Base-by-base conservation (phyloP, 2,329 filamentous ascomycete genomes). In the Penicillium sp. region DNA sequence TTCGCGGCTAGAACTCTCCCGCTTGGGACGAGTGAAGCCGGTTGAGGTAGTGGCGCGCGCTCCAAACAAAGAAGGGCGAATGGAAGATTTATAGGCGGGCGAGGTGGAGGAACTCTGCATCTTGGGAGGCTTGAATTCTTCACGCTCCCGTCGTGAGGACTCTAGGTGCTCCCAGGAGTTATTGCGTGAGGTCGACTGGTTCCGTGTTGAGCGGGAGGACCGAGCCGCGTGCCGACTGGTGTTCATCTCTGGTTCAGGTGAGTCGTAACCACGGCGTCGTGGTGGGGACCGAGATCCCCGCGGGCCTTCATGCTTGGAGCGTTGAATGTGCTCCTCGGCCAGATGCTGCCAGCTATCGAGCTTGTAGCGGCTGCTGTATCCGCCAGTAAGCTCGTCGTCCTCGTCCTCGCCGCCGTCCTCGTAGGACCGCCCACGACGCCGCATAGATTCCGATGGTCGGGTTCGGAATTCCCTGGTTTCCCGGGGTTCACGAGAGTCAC, bases 251-350 rank as follows among this genome's bases (percentile, higher is more conserved):
- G 69, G 71, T 59, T 77, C 73, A 13, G 64, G 64, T 1, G 66
- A 68, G 35, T 74, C 73, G 58, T 73, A 71, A 65, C 67, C 70
- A 63, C 67, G 68, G 59, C 67, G 65, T 43, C 67, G 62, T 22
- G 64, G 71, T 60, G 75, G 74, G 46, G 76, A 77, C 52, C 72
- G 75, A 19, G 77, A 75, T 8, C 71, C 58, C 26, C 67, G 70
- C 6, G 71, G 68, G 54, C 70, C 46, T 37, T 71, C 71, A 42
- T 68, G 52, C 60, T 71, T 74, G 30, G 75, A 73, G 22, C 73
- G 73, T 49, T 67, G 65, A 52, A 81, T 80, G 63, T 81, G 80
- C 52, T 76, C 71, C 55, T 71, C 68, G 13, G 76, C 76, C 28
- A 65, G 67, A 46, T 62, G 64, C 37, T 74, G 70, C 52, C 70